Conservation (phyloP, 2,329 filamentous ascomycete genomes). For the Apiospora sp. region DNA sequence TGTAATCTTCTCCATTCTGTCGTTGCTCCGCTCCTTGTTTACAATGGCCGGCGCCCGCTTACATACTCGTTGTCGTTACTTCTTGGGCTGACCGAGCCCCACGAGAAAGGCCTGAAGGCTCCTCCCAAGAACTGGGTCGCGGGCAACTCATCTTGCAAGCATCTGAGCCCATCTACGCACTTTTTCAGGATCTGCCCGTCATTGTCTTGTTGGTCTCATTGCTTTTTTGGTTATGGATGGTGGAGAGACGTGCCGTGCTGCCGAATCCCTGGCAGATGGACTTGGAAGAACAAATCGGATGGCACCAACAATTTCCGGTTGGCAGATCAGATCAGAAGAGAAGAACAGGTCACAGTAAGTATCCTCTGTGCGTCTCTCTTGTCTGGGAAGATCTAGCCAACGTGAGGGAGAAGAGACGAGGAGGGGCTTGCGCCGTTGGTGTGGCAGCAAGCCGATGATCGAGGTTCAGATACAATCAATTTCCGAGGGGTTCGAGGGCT, state of each 20-base stretch:
- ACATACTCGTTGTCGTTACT: background rate
- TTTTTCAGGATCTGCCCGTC: background rate
- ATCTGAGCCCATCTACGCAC: background rate
- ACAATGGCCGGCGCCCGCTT: background rate
- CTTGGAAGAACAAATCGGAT: background rate
- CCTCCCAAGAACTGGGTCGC: background rate
- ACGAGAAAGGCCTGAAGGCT: background rate
- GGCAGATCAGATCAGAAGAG: background rate
- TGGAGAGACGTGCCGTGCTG: slow-evolving; percentile 6
- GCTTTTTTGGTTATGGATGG: background rate
- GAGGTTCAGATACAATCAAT: background rate
- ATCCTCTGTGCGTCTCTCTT: background rate
- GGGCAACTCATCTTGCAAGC: background rate
- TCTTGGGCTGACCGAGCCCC: background rate
- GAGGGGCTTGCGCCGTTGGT: background rate
- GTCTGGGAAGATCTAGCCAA: background rate
- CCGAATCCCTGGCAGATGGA: background rate
- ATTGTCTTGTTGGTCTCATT: background rate
- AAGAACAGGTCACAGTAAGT: background rate
- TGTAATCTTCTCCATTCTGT: background rate
- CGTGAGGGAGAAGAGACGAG: background rate
- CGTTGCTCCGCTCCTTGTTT: background rate
- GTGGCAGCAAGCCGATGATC: background rate
- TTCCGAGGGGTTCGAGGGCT: background rate
- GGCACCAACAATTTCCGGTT: background rate